Percentiles rank a stretch among this genome's conserved stretches.
Conservation (phyloP, 2,329 filamentous ascomycete genomes). For the Cladophialophora immunda region DNA sequence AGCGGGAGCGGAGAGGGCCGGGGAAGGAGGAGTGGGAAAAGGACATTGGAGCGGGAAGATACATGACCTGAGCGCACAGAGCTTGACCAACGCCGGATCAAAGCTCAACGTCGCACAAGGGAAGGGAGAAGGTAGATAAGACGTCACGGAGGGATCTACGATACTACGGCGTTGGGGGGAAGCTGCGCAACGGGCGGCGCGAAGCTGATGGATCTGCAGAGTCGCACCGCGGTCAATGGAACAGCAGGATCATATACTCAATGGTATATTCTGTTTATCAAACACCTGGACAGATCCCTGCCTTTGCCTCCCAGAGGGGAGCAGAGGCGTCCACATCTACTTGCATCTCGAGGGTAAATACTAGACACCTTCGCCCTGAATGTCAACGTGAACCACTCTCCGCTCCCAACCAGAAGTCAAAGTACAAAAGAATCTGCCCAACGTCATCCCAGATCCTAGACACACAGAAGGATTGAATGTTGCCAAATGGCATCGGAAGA, state of each 20-base stretch:
- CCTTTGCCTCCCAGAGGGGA: not conserved
- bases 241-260: slow-evolving; percentile 1
- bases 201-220: not conserved
- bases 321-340: not conserved
- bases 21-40: not conserved
- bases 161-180: not conserved
- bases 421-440: slow-evolving; percentile 6
- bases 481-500: slow-evolving; percentile 16
- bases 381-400: not conserved
- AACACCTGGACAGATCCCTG: slow-evolving; percentile 3
- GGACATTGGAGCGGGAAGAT: not conserved
- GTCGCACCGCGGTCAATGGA: not conserved
- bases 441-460: not conserved
- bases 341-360: not conserved
- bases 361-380: not conserved
- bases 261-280: not conserved
- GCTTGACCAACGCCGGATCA: not conserved
- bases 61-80: not conserved
- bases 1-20: not conserved
- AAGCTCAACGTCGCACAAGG: not conserved
- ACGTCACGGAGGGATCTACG: not conserved
- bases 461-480: slow-evolving; percentile 16
- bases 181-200: not conserved
- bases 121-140: not conserved
- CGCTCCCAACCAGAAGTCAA: not conserved